Evolutionary conservation across 805 yeast genomes (phyloP), one percentile per base, ranked within the genome.

Genomic region (Jamesozyma spencerorum): DNA sequence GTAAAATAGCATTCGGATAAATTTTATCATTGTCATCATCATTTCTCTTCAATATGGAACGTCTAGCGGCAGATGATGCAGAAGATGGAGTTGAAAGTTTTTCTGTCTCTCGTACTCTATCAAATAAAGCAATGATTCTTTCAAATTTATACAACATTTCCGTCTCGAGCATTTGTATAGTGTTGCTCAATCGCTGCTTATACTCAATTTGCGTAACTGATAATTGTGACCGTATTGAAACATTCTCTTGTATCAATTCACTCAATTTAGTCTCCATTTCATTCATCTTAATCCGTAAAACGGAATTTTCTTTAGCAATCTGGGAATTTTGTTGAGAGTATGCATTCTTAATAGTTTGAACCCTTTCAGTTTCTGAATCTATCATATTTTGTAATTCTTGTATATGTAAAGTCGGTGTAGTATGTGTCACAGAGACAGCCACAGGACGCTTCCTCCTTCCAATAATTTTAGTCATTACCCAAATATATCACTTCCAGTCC

Each of bases 291-390:
- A 69, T 54, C 67, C 71, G 64, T 54, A 80, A 61, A 18, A 66
- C 54, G 2, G 81, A 70, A 53, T 77, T 79, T 37, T 70, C 72
- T 45, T 69, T 74, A 1, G 85, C 85, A 20, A 82, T 58, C n/a
- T 72, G 69, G 39, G 66, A 67, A 57, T 81, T 81, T 51, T 59
- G 69, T 37, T 47, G 54, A 33, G 50, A 51, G 42, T 54, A 57
- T 10, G 50, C 57, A 41, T 46, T 47, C 28, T 47, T 59, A n/a
- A 55, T 39, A 1, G 37, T 28, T 19, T 50, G 53, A 13, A 46
- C 41, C 33, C 50, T 51, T 14, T 34, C 37, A 15, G 44, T 46
- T 27, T 56, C 58, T 7, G 43, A 28, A 40, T 59, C 60, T 47
- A 58, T 45, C 15, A 58, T 29, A 17, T 54, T 48, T 35, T 59